Evolutionary conservation across 1,284 basidiomycete species (phyloP).

Genomic region (Bondarzewia mesenterica): DNA sequence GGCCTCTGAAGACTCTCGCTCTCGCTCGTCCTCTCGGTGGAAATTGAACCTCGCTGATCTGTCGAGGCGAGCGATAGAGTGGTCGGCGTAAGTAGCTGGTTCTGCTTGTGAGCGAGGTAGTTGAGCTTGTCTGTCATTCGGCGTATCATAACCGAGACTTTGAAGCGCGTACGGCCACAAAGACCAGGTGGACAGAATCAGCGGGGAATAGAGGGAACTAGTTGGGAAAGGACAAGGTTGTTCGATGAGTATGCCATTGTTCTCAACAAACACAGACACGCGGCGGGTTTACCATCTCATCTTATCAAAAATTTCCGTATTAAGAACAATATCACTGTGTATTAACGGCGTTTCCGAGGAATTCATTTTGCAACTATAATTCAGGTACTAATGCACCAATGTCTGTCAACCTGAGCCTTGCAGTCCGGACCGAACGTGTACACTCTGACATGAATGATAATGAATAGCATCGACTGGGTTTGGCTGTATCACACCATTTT

Average conservation of each 20-base stretch:
- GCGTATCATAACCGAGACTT: constrained; percentile 27
- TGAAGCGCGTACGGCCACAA: not conserved
- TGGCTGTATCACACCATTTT: no score
- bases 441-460: not conserved
- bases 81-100: constrained; percentile 12
- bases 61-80: constrained; percentile 16
- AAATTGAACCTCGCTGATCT: constrained; percentile 51
- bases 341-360: not conserved
- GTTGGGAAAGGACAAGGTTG: not conserved
- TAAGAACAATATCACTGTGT: no score
- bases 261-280: not conserved
- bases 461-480: not conserved
- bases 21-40: constrained; percentile 50
- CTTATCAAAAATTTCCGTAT: not conserved
- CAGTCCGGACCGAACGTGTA: no score
- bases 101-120: constrained; percentile 19
- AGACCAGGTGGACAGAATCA: not conserved
- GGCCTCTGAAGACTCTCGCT: constrained; percentile 40
- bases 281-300: not conserved
- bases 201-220: not conserved
- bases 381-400: not conserved
- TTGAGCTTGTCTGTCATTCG: constrained; percentile 36
- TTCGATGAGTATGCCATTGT: constrained; percentile 2
- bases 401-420: no score
- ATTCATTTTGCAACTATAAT: not conserved